Base-by-base conservation (phyloP, 768 basidiomycete species). In the Termitomyces sp. region DNA sequence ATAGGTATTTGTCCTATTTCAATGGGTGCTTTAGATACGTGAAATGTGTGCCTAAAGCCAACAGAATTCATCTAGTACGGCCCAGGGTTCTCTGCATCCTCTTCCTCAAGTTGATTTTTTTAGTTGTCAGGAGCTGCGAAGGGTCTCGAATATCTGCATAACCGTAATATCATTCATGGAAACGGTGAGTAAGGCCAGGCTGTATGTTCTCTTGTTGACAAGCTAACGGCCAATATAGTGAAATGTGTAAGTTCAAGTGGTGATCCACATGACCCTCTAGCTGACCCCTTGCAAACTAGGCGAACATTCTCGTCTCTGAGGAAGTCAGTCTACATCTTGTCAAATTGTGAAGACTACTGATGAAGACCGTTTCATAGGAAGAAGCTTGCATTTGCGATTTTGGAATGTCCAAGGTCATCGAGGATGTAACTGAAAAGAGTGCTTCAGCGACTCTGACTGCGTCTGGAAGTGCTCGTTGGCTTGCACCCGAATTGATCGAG, bases 381-480 rank as follows among this genome's bases (percentile, higher is more conserved):
- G 71, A 80, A 59, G 78, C 84, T 25, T 73, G 80, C 32, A 80
- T 87, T 14, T 82, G 81, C 58, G 85, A 87, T 61, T 86, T 87
- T 64, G 84, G 84, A 42, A 80, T 86, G 71, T 80, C 85, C 17
- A 84, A 82, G 63, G 71, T 85, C 29, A 76, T 86, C 37, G 80
- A 80, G 57, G 82, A 84, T 42, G 75, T 85, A 29, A 79, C 82
- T 1, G 82, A 82, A 55, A 78, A 68, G 56, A 64, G 72, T 27
- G 74, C 75, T 34, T 77, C 80, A 27, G 65, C 71, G n/a, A 78
- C 77, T 4, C 68, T 85, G 51, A 80, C 82, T 1, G 68, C 70
- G n/a, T 74, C 75, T 5, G 75, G 76, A 10, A 77, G 77, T 54
- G 74, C 81, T 35, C 77, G 85, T 9, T 87, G 84, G 84, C 72